Conservation (phyloP, 2,329 filamentous ascomycete genomes). For the Claviceps lovelessii region DNA sequence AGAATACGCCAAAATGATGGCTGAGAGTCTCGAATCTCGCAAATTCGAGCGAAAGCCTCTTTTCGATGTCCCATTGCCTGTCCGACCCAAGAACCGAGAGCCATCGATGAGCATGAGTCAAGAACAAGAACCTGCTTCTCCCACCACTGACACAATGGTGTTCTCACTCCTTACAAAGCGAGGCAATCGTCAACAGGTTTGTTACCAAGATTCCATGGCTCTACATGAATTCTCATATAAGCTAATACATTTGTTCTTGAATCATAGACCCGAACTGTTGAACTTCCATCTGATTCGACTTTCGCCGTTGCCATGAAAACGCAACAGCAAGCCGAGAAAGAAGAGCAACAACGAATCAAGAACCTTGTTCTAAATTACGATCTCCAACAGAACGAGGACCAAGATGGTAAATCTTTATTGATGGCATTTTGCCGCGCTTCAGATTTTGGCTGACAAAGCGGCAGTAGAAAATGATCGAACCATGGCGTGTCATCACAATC, state of each 20-base stretch:
- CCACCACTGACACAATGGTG: slow-evolving; percentile 56
- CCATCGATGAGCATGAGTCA: slow-evolving; percentile 19
- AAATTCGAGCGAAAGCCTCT: slow-evolving; percentile 91
- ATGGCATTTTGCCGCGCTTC: neutral
- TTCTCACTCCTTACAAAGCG: slow-evolving; percentile 93
- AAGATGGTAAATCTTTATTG: slow-evolving; percentile 48
- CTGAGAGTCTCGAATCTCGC: slow-evolving; percentile 86
- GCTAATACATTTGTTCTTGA: slow-evolving; percentile 5
- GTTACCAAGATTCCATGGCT: neutral
- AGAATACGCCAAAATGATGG: slow-evolving; percentile 96
- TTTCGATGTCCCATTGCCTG: slow-evolving; percentile 94
- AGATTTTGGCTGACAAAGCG: slow-evolving; percentile 1
- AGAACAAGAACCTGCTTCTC: slow-evolving; percentile 10
- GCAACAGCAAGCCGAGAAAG: slow-evolving; percentile 85
- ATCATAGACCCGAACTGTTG: slow-evolving; percentile 70
- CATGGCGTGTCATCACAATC: slow-evolving; percentile 35
- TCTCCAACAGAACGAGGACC: slow-evolving; percentile 67
- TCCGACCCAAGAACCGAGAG: slow-evolving; percentile 58
- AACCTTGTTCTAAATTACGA: slow-evolving; percentile 94
- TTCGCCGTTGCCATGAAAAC: slow-evolving; percentile 94
- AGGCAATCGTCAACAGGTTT: slow-evolving; percentile 84
- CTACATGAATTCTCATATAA: neutral
- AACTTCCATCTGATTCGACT: slow-evolving; percentile 76
- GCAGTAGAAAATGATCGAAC: slow-evolving; percentile 36
- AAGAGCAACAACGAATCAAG: slow-evolving; percentile 97